These are phyloP conservation scores for Terfezia boudieri DNA, from an alignment of 495 filamentous ascomycete genomes.

Conservation along the genomic window DNA sequence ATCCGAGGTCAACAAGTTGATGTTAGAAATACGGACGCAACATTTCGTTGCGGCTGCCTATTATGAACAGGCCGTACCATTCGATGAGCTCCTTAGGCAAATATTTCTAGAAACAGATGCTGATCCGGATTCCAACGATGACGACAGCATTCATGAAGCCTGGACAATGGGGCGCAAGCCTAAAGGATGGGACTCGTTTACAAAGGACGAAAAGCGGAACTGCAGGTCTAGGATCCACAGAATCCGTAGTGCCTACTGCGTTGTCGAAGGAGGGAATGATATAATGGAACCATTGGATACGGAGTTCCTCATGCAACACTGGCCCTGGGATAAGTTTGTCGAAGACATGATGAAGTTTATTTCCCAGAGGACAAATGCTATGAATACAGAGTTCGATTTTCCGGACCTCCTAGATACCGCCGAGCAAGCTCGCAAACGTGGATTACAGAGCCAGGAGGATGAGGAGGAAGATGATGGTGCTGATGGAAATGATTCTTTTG, in stretches of 20 bases:
- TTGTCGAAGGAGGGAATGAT: not conserved
- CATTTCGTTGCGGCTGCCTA: constrained; percentile 2
- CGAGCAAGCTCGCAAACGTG: not conserved
- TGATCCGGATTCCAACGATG: no score
- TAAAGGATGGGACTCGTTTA: constrained; percentile 7
- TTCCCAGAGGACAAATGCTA: not conserved
- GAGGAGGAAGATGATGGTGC: not conserved
- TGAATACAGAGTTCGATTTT: not conserved
- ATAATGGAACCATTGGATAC: constrained; percentile 4
- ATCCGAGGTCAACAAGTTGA: constrained; percentile 5
- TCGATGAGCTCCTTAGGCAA: constrained; percentile 5
- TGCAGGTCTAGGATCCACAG: constrained; percentile 1
- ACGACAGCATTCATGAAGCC: not conserved
- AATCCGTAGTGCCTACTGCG: constrained; percentile 4
- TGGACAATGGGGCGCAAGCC: not conserved
- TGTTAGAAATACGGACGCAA: constrained; percentile 10
- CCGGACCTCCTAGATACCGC: not conserved
- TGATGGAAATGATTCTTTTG: not conserved
- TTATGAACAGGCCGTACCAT: constrained; percentile 4
- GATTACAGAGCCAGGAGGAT: not conserved
- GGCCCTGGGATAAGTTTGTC: constrained; percentile 8
- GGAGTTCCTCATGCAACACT: constrained; percentile 1
- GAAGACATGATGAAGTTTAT: constrained; percentile 4
- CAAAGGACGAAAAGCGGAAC: constrained; percentile 1
- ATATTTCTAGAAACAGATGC: constrained; percentile 5